phyloP scores from a whole-genome alignment of 176 grass and related monocot genomes.

The Eragrostis nindensis region DNA sequence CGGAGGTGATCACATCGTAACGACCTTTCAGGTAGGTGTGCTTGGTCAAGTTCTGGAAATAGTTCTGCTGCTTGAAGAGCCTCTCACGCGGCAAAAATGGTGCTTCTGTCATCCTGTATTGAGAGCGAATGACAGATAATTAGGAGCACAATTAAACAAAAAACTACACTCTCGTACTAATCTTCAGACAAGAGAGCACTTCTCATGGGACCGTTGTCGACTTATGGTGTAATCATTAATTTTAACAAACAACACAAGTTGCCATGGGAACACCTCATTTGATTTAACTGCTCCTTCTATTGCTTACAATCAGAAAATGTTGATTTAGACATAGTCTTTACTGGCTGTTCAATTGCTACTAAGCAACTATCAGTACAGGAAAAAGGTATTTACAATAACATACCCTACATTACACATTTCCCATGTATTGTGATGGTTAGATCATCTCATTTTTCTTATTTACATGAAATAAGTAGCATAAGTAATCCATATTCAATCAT shows the following conservation, averaged over 20 bases:
- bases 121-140: neutral
- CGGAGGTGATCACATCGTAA: slow-evolving; percentile 54
- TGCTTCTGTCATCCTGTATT: slow-evolving; percentile 64
- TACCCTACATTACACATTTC: neutral
- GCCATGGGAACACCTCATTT: neutral
- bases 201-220: neutral
- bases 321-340: neutral
- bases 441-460: neutral
- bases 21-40: slow-evolving; percentile 71
- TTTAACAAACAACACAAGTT: neutral
- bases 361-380: neutral
- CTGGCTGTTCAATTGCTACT: neutral
- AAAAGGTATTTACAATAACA: neutral
- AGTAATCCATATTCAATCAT: slow-evolving; percentile 9
- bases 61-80: slow-evolving; percentile 54
- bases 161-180: neutral
- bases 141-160: neutral
- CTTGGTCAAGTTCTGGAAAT: slow-evolving; percentile 58
- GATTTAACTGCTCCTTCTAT: neutral
- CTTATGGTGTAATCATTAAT: neutral
- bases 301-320: no score
- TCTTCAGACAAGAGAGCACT: neutral
- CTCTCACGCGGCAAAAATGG: slow-evolving; percentile 64
- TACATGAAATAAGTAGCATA: neutral
- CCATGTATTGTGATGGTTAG: neutral